Percentiles rank a stretch among this genome's conserved stretches.
Conservation (phyloP, 1,284 basidiomycete genomes). For the Acaromyces ingoldii region DNA sequence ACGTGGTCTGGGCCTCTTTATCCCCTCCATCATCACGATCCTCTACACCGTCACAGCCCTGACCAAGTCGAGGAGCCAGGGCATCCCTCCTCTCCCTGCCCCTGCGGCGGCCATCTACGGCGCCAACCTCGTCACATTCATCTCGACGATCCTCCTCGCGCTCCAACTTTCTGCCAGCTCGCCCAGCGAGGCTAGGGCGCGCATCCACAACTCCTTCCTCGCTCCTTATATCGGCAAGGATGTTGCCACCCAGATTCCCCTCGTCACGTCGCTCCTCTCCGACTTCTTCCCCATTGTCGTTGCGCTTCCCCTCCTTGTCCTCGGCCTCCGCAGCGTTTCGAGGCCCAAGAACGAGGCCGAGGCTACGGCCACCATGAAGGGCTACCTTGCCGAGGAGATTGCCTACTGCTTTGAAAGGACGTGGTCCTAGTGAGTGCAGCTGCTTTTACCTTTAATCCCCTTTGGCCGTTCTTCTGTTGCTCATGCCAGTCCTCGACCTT, state of each 20-base stretch:
- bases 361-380: neutral
- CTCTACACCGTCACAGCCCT: neutral
- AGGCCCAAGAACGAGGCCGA: neutral
- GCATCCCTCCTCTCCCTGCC: neutral
- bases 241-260: too few species aligned
- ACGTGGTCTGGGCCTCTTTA: conserved; percentile 1
- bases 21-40: neutral
- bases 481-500: too few species aligned
- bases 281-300: neutral
- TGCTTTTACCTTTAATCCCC: neutral
- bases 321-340: neutral
- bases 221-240: too few species aligned
- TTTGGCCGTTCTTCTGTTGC: too few species aligned
- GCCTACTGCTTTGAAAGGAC: conserved; percentile 4
- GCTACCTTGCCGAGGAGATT: conserved; percentile 1
- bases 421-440: conserved; percentile 1
- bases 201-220: too few species aligned
- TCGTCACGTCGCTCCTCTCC: neutral
- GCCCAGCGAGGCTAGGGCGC: too few species aligned
- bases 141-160: neutral
- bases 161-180: too few species aligned
- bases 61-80: neutral
- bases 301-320: neutral
- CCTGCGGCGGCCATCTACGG: neutral
- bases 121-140: neutral